These are phyloP conservation scores for Moesziomyces antarcticus DNA, from an alignment of 1,284 basidiomycete species.

Conservation along the genomic window DNA sequence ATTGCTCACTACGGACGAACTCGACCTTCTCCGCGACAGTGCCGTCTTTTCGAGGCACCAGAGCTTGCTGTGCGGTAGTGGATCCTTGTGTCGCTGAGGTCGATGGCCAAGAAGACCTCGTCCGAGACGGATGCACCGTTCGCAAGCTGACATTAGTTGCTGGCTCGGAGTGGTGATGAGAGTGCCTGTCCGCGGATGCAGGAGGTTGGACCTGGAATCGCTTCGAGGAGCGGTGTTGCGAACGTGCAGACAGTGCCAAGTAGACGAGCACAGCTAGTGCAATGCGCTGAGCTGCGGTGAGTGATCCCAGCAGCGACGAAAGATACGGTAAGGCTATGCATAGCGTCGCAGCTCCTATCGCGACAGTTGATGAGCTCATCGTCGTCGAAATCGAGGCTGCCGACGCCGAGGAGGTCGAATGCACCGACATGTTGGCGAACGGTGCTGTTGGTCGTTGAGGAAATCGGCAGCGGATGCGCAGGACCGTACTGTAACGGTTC, in stretches of 20 bases:
- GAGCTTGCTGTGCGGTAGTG: background rate
- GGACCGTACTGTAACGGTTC: background rate
- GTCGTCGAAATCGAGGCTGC: background rate
- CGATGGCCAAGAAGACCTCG: background rate
- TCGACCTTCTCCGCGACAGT: slow-evolving; percentile 12
- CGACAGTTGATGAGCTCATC: background rate
- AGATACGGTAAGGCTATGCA: slow-evolving; percentile 9
- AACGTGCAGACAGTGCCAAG: slow-evolving; percentile 12
- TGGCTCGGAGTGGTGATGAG: too few relatives aligned
- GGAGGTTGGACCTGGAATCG: slow-evolving; percentile 7
- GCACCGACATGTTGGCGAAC: background rate
- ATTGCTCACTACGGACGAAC: slow-evolving; percentile 19
- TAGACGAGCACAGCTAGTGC: slow-evolving; percentile 4
- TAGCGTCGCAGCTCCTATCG: slow-evolving; percentile 3
- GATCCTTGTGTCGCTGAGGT: background rate
- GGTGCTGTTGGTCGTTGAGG: too few relatives aligned
- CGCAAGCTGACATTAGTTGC: too few relatives aligned
- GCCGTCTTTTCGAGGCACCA: background rate
- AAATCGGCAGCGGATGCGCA: too few relatives aligned
- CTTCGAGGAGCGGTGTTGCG: slow-evolving; percentile 17
- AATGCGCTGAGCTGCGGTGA: slow-evolving; percentile 8
- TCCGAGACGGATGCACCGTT: background rate
- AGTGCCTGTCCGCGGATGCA: background rate
- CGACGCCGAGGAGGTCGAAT: background rate
- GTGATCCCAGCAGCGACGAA: slow-evolving; percentile 5